phyloP scores from a whole-genome alignment of 352 stramenopile species.

The Pythium rhizo-oryzae region DNA sequence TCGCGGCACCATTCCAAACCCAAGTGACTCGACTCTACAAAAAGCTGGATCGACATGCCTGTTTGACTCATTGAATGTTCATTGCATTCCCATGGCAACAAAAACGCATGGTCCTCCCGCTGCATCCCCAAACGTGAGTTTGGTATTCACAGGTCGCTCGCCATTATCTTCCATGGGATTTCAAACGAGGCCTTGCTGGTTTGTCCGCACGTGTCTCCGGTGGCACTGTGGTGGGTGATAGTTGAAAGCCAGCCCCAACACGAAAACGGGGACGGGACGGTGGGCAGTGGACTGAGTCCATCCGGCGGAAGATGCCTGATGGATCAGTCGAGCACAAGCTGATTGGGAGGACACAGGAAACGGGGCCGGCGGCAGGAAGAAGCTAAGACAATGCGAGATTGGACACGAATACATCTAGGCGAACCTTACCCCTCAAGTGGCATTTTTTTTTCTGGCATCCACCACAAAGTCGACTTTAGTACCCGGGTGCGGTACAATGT shows the following conservation, averaged over 20 bases:
- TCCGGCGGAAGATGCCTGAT: background rate
- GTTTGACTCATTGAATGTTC: no score
- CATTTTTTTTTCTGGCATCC: constrained; percentile 6
- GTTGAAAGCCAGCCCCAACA: background rate
- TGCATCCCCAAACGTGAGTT: no score
- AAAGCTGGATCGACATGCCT: no score
- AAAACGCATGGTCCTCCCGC: no score
- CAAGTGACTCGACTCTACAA: no score
- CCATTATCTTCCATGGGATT: no score
- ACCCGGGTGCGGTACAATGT: no score
- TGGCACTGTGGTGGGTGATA: background rate
- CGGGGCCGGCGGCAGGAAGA: background rate
- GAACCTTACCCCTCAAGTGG: constrained; percentile 10
- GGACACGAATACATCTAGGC: constrained; percentile 1
- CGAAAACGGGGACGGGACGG: background rate
- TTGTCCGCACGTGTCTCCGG: no score
- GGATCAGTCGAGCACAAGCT: background rate
- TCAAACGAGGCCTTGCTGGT: no score
- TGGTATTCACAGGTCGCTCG: no score
- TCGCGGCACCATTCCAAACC: no score
- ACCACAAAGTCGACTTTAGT: constrained; percentile 5
- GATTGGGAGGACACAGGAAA: background rate
- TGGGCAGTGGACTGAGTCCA: background rate
- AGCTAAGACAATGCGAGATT: background rate
- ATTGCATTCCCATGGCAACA: no score